Base-by-base conservation (phyloP, 192 early-diverging fungal species). In the Spizellomyces punctatus region DNA sequence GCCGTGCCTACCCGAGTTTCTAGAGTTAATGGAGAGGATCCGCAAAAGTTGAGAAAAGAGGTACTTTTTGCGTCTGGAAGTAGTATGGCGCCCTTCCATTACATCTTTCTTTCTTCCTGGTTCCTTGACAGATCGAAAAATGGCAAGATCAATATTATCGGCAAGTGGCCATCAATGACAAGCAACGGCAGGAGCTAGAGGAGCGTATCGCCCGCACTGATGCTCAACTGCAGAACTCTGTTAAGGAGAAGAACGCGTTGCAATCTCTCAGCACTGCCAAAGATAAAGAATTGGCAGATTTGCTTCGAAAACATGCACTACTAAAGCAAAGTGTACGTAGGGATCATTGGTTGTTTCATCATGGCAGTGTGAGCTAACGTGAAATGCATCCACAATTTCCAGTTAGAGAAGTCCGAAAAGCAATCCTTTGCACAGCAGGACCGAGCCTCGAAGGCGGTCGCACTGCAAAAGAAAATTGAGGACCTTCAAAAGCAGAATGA, bases 341-440 rank as follows among this genome's bases (percentile, higher is more conserved):
- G 46, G 59, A 36, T 36, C 27, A 36, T 36, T 36, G 27, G 0
- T 36, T 36, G 27, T 36, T 36, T 36, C 3, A 36, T 36, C 3
- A 36, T 36, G 27, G 27, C 27, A 36, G 27, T 36, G 27, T 0
- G 3, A 3, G 27, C 3, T 36, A 36, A 36, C 27, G 27, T 36
- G 27, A 9, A 4, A 1, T 58, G 10, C 19, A 14, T 10, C 27
- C 27, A 3, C 16, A 64, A 47, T 27, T 16, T 2, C 14, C 52
- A 78, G 77, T 58, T 75, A 16, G 73, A 79, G 21, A 79, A 79
- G 50, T 12, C 63, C 0, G 73, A 79, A 46, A 75, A 66, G 64
- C 45, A 36, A 4, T 27, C 73, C n/a, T 8, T 49, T 6, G 54
- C 63, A 41, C 69, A 64, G 45, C 50, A 70, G 46, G 72, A 78